phyloP scores from a whole-genome alignment of 139 green algal species.

The Chlamydomonas schloesseri region DNA sequence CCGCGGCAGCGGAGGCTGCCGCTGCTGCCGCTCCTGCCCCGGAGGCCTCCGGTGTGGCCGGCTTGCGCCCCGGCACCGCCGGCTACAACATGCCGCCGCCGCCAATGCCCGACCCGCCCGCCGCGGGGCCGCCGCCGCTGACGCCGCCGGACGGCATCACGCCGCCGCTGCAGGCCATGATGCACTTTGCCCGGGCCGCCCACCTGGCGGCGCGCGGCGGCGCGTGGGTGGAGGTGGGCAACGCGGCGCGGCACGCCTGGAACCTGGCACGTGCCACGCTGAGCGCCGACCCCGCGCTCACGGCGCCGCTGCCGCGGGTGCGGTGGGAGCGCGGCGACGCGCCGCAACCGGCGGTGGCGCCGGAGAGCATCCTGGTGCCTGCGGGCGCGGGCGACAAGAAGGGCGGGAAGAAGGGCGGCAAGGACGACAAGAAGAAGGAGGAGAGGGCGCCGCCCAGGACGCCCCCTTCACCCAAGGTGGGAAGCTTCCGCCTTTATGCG shows the following conservation, averaged over 20 bases:
- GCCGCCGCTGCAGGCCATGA: constrained; percentile 48
- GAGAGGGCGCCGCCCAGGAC: background rate
- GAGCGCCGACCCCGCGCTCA: constrained; percentile 33
- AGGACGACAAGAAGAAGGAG: constrained; percentile 20
- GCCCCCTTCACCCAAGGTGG: background rate
- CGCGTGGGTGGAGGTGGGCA: constrained; percentile 61
- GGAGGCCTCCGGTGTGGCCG: no score
- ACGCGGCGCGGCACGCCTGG: constrained; percentile 55
- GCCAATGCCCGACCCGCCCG: no score
- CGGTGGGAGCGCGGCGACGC: constrained; percentile 28
- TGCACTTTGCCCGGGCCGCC: constrained; percentile 43
- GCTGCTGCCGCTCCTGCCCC: no score
- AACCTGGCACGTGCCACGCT: constrained; percentile 54
- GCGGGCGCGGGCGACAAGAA: background rate
- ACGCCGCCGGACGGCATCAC: background rate
- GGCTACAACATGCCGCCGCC: background rate
- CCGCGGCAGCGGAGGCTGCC: background rate
- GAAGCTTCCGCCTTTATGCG: no score
- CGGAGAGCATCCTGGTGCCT: constrained; percentile 15
- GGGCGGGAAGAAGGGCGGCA: constrained; percentile 25
- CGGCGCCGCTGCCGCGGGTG: constrained; percentile 27
- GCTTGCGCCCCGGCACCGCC: no score
- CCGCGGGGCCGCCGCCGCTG: background rate
- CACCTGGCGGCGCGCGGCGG: constrained; percentile 50
- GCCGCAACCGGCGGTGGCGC: constrained; percentile 18